Percentiles rank a stretch among this genome's conserved stretches.
Conservation (phyloP, 768 basidiomycete species). For the Cystobasidiopsis lactophilus region DNA sequence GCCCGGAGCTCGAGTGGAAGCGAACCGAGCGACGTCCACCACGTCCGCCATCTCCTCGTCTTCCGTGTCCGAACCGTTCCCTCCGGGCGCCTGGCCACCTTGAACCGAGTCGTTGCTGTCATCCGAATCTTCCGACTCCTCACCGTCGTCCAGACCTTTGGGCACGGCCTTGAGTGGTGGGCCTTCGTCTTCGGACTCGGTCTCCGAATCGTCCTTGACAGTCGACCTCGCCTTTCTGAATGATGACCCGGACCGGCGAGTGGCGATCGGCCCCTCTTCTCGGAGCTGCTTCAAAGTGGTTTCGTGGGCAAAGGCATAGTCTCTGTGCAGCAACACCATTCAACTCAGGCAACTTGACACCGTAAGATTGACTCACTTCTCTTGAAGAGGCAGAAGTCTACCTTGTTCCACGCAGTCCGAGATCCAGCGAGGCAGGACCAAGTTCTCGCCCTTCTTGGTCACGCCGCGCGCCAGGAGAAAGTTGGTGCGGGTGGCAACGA, state of each 20-base stretch:
- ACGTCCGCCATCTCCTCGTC: background rate
- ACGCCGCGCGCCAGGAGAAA: constrained; percentile 20
- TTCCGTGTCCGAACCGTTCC: background rate
- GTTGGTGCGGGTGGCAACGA: background rate
- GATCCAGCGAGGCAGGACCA: constrained; percentile 65
- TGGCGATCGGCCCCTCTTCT: background rate
- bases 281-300: background rate
- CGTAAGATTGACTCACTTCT: constrained; percentile 33
- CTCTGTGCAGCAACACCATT: background rate
- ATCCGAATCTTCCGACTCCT: too few species aligned
- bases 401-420: constrained; percentile 45
- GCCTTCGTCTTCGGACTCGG: constrained; percentile 7
- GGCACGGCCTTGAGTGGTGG: background rate
- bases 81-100: background rate
- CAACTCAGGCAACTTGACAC: background rate
- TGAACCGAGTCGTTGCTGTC: too few species aligned
- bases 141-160: background rate
- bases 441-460: constrained; percentile 47
- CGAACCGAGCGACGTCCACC: background rate
- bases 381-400: constrained; percentile 38
- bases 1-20: background rate
- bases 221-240: constrained; percentile 5
- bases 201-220: constrained; percentile 10
- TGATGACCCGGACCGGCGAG: too few species aligned
- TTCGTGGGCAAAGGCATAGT: background rate